These are phyloP conservation scores for Mucor irregularis DNA, from an alignment of 371 early-diverging fungal species.

Conservation along the genomic window DNA sequence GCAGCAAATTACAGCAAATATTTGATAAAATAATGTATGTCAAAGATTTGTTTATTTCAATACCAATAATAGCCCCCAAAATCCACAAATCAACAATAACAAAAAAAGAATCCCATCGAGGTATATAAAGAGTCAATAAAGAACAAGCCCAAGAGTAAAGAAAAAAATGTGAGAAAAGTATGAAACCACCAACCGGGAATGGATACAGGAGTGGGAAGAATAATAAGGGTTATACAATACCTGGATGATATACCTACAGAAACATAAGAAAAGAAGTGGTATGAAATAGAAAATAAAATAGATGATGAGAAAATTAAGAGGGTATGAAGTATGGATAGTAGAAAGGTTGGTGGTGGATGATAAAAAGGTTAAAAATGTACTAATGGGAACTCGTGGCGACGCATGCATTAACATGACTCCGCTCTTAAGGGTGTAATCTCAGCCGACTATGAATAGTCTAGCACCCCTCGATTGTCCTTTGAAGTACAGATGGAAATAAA, in stretches of 20 bases:
- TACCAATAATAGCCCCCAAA: neutral
- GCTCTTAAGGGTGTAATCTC: conserved; percentile 48
- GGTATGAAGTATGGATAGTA: neutral
- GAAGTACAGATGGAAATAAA: conserved; percentile 11
- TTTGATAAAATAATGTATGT: too few relatives aligned
- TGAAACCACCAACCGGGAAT: conserved; percentile 6
- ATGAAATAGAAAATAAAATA: neutral
- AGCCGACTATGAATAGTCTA: conserved; percentile 26
- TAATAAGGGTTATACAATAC: conserved; percentile 6
- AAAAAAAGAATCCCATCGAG: conserved; percentile 19
- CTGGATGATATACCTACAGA: neutral
- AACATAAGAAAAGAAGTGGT: neutral
- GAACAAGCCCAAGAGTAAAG: conserved; percentile 18
- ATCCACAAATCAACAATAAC: neutral
- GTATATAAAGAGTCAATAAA: conserved; percentile 2
- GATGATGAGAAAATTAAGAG: neutral
- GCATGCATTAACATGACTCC: conserved; percentile 51
- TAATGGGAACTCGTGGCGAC: conserved; percentile 35
- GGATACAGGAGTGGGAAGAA: neutral
- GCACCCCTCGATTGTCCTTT: conserved; percentile 35
- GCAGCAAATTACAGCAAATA: too few relatives aligned
- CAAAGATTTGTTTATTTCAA: too few relatives aligned
- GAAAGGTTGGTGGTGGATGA: neutral
- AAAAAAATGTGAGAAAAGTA: conserved; percentile 1
- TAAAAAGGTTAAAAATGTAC: too few relatives aligned